phyloP scores from a whole-genome alignment of 2,329 filamentous ascomycete species.

The Stenocarpella maydis region DNA sequence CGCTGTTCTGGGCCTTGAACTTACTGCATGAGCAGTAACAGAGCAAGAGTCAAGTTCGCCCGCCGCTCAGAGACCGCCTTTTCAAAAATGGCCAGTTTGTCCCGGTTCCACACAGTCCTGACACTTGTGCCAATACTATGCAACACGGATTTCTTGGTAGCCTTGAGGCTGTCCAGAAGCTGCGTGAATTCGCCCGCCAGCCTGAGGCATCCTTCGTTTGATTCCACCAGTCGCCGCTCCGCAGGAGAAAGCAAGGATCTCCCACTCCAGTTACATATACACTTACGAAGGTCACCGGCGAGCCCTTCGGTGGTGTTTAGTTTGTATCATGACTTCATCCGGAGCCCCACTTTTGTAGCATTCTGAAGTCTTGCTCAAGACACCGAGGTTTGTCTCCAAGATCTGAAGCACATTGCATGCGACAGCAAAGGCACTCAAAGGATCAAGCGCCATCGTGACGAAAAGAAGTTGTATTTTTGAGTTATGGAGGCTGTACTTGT shows the following conservation, averaged over 20 bases:
- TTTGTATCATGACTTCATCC: background rate
- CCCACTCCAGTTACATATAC: background rate
- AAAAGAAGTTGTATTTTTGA: too few relatives aligned
- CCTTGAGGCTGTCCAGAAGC: background rate
- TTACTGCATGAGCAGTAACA: background rate
- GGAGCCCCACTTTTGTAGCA: background rate
- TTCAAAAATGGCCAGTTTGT: background rate
- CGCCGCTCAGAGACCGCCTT: background rate
- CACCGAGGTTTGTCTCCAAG: slow-evolving; percentile 1
- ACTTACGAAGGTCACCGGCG: background rate
- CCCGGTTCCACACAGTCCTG: background rate
- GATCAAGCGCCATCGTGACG: background rate
- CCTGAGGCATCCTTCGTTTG: background rate
- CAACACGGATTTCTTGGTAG: background rate
- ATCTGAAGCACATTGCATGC: slow-evolving; percentile 9
- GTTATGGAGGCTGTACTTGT: too few relatives aligned
- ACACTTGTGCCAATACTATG: background rate
- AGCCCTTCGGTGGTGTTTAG: background rate
- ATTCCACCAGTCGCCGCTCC: background rate
- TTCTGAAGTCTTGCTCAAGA: background rate
- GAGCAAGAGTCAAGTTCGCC: background rate
- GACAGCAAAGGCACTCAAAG: background rate
- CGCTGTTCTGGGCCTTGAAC: background rate
- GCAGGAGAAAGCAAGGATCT: background rate
- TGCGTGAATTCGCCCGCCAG: background rate